Evolutionary conservation across 306 rosid genomes (phyloP), one percentile per base, ranked within the genome.

Genomic region (Quercus bicolor): DNA sequence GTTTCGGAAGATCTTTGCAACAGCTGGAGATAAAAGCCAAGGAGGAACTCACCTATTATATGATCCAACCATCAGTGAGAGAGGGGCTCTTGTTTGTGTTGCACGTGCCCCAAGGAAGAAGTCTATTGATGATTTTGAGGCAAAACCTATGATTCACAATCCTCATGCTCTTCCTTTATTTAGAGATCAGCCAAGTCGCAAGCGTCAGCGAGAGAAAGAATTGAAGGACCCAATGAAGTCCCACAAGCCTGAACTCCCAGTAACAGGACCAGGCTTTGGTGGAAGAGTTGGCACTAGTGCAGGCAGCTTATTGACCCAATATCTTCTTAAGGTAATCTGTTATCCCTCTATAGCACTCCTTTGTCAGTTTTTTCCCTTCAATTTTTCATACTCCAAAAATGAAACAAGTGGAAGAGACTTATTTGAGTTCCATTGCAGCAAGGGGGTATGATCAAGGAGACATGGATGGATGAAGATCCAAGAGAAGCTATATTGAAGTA

Each of bases 401-500:
- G 51, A 48, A 59, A 80, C 78, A 8, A 26, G 66, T 56, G 56
- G 74, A 76, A 74, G 74, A 74, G 78, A 76, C 75, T 86, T 70
- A 65, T 18, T 80, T 51, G 82, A 40, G 13, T 59, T 61, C 57
- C 83, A 76, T 89, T 81, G 80, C 96, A 92, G 98, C 89, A 92
- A 92, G 97, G 97, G 14, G 98, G 95, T 56, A 73, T 95, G 93
- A 95, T 94, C 81, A 92, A 95, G 90, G 98, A 95, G 91, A 92
- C 98, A 45, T 95, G 98, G 98, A 95, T 95, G 98, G 98, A 95
- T 6, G 98, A 95, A 87, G 98, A 92, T 87, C 98, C 98, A 31
- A 89, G 98, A 85, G 98, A 92, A 81, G 98, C 98, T 82, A 92
- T 92, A 84, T 88, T 95, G 66, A 95, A 95, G 91, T 92, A 59